Percentiles rank a stretch among this genome's conserved stretches.
Evolutionary conservation across 164 flowering plant genomes (phyloP).

Genomic region (Magnolia sinica): DNA sequence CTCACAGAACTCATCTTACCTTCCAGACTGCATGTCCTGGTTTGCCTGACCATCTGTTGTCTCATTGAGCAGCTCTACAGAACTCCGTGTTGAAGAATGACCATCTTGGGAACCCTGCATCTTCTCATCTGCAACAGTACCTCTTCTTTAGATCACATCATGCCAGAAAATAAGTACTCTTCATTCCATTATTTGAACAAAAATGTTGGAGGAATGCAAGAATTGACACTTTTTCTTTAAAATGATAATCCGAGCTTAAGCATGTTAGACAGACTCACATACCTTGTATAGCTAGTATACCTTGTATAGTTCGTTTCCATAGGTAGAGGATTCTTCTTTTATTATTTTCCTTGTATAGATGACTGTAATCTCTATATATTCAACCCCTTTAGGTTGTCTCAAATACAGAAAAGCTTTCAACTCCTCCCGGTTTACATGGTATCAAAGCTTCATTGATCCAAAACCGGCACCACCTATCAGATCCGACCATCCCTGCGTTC

Average conservation of each 20-base stretch:
- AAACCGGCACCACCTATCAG: no score
- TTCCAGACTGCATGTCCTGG: conserved; percentile 28
- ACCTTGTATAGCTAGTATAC: no score
- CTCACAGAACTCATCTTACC: conserved; percentile 50
- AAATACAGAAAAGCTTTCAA: no score
- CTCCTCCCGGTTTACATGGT: no score
- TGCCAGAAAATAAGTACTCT: conserved; percentile 8
- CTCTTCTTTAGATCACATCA: conserved; percentile 34
- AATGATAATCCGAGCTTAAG: background rate
- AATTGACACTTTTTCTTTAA: conserved; percentile 5
- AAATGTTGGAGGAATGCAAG: background rate
- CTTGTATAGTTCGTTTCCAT: no score
- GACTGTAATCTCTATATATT: no score
- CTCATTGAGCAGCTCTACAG: conserved; percentile 25
- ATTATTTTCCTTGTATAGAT: no score
- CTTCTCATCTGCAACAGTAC: conserved; percentile 72
- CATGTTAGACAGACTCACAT: no score
- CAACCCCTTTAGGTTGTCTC: no score
- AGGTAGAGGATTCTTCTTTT: no score
- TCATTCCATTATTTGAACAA: conserved; percentile 5
- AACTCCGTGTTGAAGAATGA: conserved; percentile 24
- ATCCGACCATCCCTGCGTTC: no score
- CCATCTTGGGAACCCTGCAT: conserved; percentile 35
- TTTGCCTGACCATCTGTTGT: conserved; percentile 28
- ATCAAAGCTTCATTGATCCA: no score